These are phyloP conservation scores for Clavariopsis aquatica DNA, from an alignment of 495 filamentous ascomycete species.

Conservation along the genomic window DNA sequence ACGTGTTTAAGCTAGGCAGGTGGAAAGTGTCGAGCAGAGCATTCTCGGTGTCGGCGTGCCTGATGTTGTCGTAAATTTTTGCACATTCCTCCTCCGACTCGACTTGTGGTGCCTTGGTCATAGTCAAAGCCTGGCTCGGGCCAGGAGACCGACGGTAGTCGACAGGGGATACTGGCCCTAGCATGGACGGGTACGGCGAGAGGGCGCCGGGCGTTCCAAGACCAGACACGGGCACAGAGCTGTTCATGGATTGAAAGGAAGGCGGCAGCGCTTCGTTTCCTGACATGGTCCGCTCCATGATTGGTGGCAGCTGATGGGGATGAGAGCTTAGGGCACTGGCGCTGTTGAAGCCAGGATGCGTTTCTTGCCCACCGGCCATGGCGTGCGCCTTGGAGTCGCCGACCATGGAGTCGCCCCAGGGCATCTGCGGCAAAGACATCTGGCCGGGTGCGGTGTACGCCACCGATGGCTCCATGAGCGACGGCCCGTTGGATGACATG, in stretches of 20 bases:
- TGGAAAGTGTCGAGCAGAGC: slow-evolving; percentile 88
- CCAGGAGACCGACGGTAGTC: slow-evolving; percentile 69
- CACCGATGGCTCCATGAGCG: slow-evolving; percentile 45
- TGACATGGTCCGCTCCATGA: slow-evolving; percentile 65
- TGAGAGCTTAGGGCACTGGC: slow-evolving; percentile 56
- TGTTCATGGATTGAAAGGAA: slow-evolving; percentile 66
- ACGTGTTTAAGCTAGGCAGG: slow-evolving; percentile 69
- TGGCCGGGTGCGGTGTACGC: slow-evolving; percentile 68
- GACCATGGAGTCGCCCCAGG: slow-evolving; percentile 78
- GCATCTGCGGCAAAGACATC: slow-evolving; percentile 80
- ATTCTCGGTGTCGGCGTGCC: slow-evolving; percentile 71
- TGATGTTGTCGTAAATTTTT: slow-evolving; percentile 82
- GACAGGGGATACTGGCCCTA: slow-evolving; percentile 69
- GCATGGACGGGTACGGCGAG: slow-evolving; percentile 75
- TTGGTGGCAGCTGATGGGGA: slow-evolving; percentile 62
- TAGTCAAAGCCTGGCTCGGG: slow-evolving; percentile 49
- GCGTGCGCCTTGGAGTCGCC: slow-evolving; percentile 67
- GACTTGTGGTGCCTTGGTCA: slow-evolving; percentile 51
- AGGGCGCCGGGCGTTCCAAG: slow-evolving; percentile 77
- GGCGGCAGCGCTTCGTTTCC: slow-evolving; percentile 61
- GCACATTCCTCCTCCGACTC: slow-evolving; percentile 76
- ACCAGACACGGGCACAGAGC: slow-evolving; percentile 67
- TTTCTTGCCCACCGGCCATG: slow-evolving; percentile 68
- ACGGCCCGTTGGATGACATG: slow-evolving; percentile 64
- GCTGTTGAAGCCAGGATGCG: slow-evolving; percentile 58